Base-by-base conservation (phyloP, 2,329 filamentous ascomycete species). In the Chaetomiaceae sp. region DNA sequence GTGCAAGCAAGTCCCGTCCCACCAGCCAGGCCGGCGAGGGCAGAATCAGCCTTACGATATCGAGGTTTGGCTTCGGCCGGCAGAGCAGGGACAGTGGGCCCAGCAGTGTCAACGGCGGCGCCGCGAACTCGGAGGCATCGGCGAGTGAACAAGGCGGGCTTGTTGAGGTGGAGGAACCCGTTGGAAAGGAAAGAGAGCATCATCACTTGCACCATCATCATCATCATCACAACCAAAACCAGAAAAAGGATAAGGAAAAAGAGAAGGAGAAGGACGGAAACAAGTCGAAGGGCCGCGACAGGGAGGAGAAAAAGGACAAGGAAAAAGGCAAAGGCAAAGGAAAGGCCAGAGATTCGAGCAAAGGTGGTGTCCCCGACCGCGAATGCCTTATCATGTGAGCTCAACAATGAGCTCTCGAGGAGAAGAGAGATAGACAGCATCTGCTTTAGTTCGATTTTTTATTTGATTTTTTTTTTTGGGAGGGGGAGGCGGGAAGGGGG, bases 21-120 rank as follows among this genome's bases (percentile, higher is more conserved):
- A 70, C 69, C 16, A 85, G 82, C 61, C 80, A 84, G 59, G 76
- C 73, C 1, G 79, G 80, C 25, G 82, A 85, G 58, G 74, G 73
- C 14, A 74, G 82, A 4, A 76, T 82, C 51, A 82, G 78, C 61
- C 69, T 77, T 16, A 79, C 77, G 2, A 81, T 85, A 65, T 76
- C 75, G 14, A 75, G 78, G n/a, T 66, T 82, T 4, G 75, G 75
- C 0, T 71, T 81, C 6, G 75, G 76, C 61, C 76, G 74, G 46
- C 61, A 73, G 8, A 80, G 76, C 67, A 79, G 73, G 61, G 79
- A 82, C 32, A 70, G 71, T 40, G 45, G 27, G 34, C 32, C 23
- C 34, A 48, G 21, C 38, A 16, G 34, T 10, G 34, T 32, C 21
- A 33, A 38, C 32, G 36, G 42, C n/a, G 8, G 25, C 11, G 13